phyloP scores from a whole-genome alignment of 2,329 filamentous ascomycete species.

The Chaetomiaceae sp. region DNA sequence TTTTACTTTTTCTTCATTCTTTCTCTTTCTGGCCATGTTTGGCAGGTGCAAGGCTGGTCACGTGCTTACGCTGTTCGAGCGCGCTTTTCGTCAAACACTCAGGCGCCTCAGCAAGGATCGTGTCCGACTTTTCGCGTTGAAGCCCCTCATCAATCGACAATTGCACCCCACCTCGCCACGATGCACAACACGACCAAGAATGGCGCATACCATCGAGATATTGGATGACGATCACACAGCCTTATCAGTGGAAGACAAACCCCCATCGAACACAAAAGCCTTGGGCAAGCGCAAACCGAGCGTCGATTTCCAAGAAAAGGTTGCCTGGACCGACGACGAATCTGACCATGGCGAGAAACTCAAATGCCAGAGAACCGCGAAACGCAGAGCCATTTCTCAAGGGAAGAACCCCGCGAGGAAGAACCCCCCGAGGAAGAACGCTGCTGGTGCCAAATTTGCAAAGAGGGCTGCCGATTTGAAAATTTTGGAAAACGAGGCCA shows the following conservation, averaged over 20 bases:
- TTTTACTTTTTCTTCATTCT: no score
- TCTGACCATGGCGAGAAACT: slow-evolving; percentile 60
- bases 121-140: neutral
- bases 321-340: slow-evolving; percentile 57
- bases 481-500: slow-evolving; percentile 1
- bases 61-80: no score
- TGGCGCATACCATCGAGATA: slow-evolving; percentile 20
- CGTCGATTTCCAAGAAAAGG: slow-evolving; percentile 39
- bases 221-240: slow-evolving; percentile 26
- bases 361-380: slow-evolving; percentile 46
- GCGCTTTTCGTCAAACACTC: no score
- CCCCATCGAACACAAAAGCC: slow-evolving; percentile 2
- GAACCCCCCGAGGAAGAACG: neutral
- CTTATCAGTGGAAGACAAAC: slow-evolving; percentile 15
- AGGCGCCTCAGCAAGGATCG: no score
- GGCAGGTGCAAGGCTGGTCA: no score
- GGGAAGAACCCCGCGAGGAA: slow-evolving; percentile 35
- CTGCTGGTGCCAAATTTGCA: no score
- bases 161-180: neutral
- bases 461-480: neutral
- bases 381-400: slow-evolving; percentile 24
- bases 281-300: slow-evolving; percentile 38
- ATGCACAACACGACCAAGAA: slow-evolving; percentile 12
- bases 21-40: no score
- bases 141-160: neutral